These are phyloP conservation scores for Phytophthora litchii DNA, from an alignment of 352 stramenopile species.

Conservation along the genomic window DNA sequence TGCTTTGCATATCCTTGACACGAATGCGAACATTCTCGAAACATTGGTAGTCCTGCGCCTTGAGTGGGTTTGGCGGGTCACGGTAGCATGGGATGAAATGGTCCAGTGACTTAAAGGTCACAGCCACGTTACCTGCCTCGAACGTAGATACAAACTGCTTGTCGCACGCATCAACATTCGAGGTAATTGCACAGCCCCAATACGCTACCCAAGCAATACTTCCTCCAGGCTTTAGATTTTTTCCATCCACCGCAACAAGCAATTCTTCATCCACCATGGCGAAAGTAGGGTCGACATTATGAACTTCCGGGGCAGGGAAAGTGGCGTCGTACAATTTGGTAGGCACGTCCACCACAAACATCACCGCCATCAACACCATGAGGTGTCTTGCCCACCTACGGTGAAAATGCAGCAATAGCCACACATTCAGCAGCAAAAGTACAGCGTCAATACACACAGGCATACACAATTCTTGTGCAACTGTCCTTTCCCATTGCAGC, in stretches of 20 bases:
- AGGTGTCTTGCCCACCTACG: conserved; percentile 55
- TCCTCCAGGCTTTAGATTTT: conserved; percentile 77
- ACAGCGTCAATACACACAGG: conserved; percentile 52
- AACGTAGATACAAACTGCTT: conserved; percentile 77
- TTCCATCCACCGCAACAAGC: conserved; percentile 63
- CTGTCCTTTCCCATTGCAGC: conserved; percentile 45
- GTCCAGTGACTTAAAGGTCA: conserved; percentile 76
- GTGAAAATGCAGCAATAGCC: conserved; percentile 63
- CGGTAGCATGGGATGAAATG: conserved; percentile 90
- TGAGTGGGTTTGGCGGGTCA: conserved; percentile 74
- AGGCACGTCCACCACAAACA: conserved; percentile 58
- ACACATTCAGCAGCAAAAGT: conserved; percentile 47
- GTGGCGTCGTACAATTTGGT: conserved; percentile 53
- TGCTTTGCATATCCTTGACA: conserved; percentile 81
- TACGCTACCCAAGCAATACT: conserved; percentile 81
- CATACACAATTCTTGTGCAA: conserved; percentile 66
- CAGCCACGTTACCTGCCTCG: conserved; percentile 61
- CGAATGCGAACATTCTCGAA: conserved; percentile 73
- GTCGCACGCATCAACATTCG: conserved; percentile 63
- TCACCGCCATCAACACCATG: conserved; percentile 46
- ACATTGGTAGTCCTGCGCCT: conserved; percentile 71
- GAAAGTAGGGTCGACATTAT: conserved; percentile 64
- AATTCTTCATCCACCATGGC: conserved; percentile 80
- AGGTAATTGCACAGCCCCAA: conserved; percentile 75
- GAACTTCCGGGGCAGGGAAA: conserved; percentile 64